Evolutionary conservation across 805 yeast species (phyloP), one percentile per base, ranked within the genome.

Genomic region (Candida bentonensis): DNA sequence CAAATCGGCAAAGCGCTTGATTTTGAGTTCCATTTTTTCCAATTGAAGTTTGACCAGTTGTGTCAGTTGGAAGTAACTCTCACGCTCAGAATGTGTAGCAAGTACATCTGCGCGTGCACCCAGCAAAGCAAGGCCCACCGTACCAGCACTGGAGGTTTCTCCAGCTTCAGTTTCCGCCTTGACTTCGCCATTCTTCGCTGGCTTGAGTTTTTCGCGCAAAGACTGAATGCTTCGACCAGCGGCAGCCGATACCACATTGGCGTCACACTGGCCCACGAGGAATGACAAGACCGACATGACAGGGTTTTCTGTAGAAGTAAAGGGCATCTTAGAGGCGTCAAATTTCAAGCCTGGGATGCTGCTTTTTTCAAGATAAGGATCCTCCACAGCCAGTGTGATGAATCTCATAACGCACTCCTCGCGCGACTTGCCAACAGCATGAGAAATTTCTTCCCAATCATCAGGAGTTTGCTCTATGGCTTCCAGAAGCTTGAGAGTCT

Each of bases 231-330:
- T 47, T 15, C 51, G 46, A 3, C 54, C 58, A 1, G 94, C 80
- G 26, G 94, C 94, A 9, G 88, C 86, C 45, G 78, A 76, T 0
- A 89, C 95, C 21, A 82, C 82, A 34, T 80, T 81, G 11, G 89
- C 82, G 55, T 89, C 96, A 15, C 87, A 94, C 42, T 88, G 64
- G 30, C 85, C 79, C 0, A 88, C 78, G 62, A 92, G 67, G 61
- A 88, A 92, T 13, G 95, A 80, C 49, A 92, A 72, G n/a, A 94
- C 89, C 28, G 94, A 81, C 66, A 92, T 72, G 2, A 92, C 87
- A 2, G 99, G 98, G 61, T 92, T 92, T 53, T 92, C 97, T 23
- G 80, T 76, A 39, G 85, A 74, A 28, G 85, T 76, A 42, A 84
- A 80, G 13, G 97, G 95, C 42, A 89, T 70, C 59, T 85, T 82